Percentiles rank a stretch among this genome's conserved stretches.
Evolutionary conservation across 768 basidiomycete species (phyloP).

Genomic region (Suillus alpinus): DNA sequence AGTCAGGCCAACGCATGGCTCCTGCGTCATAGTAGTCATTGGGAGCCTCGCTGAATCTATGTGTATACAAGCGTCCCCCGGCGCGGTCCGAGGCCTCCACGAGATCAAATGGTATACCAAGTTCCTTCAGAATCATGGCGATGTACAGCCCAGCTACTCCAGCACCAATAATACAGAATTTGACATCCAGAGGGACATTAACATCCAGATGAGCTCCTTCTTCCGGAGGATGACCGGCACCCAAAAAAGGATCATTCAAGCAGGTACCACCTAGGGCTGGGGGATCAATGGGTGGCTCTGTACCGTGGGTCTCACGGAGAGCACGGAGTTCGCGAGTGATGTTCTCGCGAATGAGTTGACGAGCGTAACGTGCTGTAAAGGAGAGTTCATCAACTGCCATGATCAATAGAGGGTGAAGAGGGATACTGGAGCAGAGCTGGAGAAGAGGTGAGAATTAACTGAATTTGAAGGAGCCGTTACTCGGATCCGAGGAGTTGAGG

Average conservation of each 20-base stretch:
- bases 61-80: constrained; percentile 21
- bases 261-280: background rate
- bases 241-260: background rate
- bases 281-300: background rate
- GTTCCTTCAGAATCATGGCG: constrained; percentile 19
- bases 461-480: background rate
- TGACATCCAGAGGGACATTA: background rate
- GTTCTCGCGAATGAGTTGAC: background rate
- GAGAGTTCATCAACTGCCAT: background rate
- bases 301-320: background rate
- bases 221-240: background rate
- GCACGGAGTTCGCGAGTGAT: background rate
- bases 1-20: background rate
- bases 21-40: constrained; percentile 1
- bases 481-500: background rate
- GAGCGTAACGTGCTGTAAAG: background rate
- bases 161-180: constrained; percentile 16
- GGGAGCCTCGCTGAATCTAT: background rate
- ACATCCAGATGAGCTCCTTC: background rate
- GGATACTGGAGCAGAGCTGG: background rate
- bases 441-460: background rate
- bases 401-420: background rate
- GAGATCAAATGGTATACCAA: constrained; percentile 19
- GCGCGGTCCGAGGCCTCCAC: constrained; percentile 15
- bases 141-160: constrained; percentile 16